Evolutionary conservation across 176 grass and related monocot species (phyloP).

Genomic region (Hsuehochloa calcarea): DNA sequence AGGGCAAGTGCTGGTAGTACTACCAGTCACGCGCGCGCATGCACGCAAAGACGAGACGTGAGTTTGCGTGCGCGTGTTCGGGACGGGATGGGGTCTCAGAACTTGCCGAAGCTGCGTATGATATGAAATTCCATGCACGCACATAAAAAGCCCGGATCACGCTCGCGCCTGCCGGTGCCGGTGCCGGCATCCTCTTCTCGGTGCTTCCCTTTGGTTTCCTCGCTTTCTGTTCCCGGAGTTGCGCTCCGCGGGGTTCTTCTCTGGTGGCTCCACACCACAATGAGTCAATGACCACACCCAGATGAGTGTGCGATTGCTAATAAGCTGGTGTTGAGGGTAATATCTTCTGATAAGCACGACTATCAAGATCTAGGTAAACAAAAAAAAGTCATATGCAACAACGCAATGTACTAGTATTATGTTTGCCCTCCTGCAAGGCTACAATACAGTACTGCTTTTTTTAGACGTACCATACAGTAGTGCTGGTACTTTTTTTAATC

Average conservation of each 20-base stretch:
- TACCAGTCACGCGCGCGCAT: background rate
- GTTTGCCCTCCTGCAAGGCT: slow-evolving; percentile 7
- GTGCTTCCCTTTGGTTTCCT: background rate
- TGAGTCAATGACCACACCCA: background rate
- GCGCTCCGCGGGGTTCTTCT: background rate
- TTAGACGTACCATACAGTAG: background rate
- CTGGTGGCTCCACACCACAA: background rate
- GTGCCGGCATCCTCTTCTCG: background rate
- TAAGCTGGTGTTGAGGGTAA: background rate
- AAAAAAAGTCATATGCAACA: slow-evolving; percentile 3
- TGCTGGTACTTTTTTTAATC: background rate
- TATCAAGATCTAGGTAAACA: slow-evolving; percentile 8
- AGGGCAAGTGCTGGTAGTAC: background rate
- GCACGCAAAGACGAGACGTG: slow-evolving; percentile 26
- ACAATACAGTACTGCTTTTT: background rate
- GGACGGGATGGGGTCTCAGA: background rate
- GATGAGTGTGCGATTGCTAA: background rate
- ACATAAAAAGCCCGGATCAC: background rate
- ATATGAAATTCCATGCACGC: background rate
- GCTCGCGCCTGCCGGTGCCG: slow-evolving; percentile 21
- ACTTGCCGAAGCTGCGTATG: background rate
- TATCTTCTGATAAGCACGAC: no score
- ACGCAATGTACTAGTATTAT: background rate
- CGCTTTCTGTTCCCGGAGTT: slow-evolving; percentile 22
- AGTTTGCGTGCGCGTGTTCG: background rate